A percentile compares a stretch with the other conserved stretches of the same genome.
phyloP scores from a whole-genome alignment of 2,329 filamentous ascomycete genomes.

The Trematosphaeria pertusa region DNA sequence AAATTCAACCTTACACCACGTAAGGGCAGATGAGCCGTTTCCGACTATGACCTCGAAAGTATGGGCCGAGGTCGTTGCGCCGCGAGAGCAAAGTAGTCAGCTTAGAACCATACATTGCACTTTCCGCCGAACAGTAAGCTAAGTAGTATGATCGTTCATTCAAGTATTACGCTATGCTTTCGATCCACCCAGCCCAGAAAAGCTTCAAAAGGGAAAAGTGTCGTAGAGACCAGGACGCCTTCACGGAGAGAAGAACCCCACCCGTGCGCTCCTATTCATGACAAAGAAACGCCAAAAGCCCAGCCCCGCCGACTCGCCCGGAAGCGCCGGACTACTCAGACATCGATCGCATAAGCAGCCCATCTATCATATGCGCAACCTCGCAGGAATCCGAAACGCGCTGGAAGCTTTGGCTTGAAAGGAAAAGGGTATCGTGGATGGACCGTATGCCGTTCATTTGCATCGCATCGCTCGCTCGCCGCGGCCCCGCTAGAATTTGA shows the following conservation, averaged over 20 bases:
- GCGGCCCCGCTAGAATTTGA: slow-evolving; percentile 73
- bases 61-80: too few species aligned
- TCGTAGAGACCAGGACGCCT: slow-evolving; percentile 8
- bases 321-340: neutral
- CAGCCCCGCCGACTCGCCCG: neutral
- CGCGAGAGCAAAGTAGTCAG: too few species aligned
- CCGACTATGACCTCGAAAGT: too few species aligned
- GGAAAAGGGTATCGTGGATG: slow-evolving; percentile 45
- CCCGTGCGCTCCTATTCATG: neutral
- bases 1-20: too few species aligned
- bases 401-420: slow-evolving; percentile 8
- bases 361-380: neutral
- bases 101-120: too few species aligned
- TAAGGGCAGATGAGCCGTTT: too few species aligned
- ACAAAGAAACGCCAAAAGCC: slow-evolving; percentile 1
- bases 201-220: neutral
- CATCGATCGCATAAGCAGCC: neutral
- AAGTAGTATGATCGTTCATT: neutral
- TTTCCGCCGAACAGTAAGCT: too few species aligned
- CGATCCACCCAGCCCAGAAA: neutral
- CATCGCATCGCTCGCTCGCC: slow-evolving; percentile 10
- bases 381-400: too few species aligned
- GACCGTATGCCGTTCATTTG: slow-evolving; percentile 14
- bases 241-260: neutral
- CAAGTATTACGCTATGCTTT: slow-evolving; percentile 11